A percentile compares a stretch with the other conserved stretches of the same genome.
These are phyloP conservation scores for Phytophthora boehmeriae DNA, from an alignment of 352 stramenopile species.

Conservation along the genomic window DNA sequence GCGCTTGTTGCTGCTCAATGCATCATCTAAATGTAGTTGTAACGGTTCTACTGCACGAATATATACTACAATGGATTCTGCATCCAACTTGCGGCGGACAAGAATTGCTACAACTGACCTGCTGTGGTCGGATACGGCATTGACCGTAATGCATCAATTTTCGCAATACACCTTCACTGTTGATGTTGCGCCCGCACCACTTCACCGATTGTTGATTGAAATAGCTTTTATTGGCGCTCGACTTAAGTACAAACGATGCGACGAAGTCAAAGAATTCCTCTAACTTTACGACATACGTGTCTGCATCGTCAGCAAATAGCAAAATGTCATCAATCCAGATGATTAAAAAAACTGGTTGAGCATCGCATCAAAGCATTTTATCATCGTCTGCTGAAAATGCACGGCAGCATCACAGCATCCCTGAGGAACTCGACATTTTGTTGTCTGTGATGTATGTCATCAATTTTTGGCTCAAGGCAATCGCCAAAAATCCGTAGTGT, in stretches of 20 bases:
- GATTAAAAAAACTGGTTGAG: slow-evolving; percentile 19
- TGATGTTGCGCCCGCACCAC: slow-evolving; percentile 7
- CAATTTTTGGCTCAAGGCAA: too few species aligned
- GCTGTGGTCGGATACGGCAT: slow-evolving; percentile 1
- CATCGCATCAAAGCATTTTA: slow-evolving; percentile 2
- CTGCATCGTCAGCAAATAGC: slow-evolving; percentile 22
- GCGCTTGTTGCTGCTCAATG: slow-evolving; percentile 1
- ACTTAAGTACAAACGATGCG: slow-evolving; percentile 2
- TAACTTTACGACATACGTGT: slow-evolving; percentile 25
- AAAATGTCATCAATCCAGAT: slow-evolving; percentile 43
- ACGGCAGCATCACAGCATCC: slow-evolving; percentile 15
- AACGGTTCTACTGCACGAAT: neutral
- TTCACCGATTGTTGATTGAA: neutral
- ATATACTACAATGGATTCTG: slow-evolving; percentile 4
- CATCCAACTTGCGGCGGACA: too few species aligned
- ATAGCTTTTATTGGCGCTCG: neutral
- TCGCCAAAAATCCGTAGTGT: too few species aligned
- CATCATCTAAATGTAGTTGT: neutral
- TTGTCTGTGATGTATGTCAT: slow-evolving; percentile 35
- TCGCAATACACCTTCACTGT: slow-evolving; percentile 1
- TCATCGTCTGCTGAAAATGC: slow-evolving; percentile 27
- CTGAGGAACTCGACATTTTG: slow-evolving; percentile 26
- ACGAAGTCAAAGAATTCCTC: slow-evolving; percentile 27
- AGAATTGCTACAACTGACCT: slow-evolving; percentile 5
- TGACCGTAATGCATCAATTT: neutral